Evolutionary conservation across 2,329 filamentous ascomycete species (phyloP), one percentile per base, ranked within the genome.

Genomic region (Karstenula rhodostoma): DNA sequence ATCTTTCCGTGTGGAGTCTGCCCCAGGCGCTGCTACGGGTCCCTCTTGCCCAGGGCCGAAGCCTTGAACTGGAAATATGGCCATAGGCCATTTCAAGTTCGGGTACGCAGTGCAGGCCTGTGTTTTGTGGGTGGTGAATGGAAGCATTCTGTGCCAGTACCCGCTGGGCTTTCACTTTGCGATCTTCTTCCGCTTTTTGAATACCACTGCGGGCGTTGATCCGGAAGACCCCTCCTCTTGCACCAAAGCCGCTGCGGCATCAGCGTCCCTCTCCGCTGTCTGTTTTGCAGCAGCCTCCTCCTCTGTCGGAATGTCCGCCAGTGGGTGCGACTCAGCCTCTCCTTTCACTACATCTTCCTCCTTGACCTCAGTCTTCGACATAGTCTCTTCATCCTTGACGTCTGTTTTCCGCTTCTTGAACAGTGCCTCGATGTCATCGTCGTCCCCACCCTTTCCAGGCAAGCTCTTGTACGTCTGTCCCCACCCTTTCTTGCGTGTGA

Each of bases 171-270:
- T 43, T 75, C 70, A 75, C 59, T 82, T 53, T 84, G 86, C 80
- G 88, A 66, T 90, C 15, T 87, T 82, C 72, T 93, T 94, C 56
- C 91, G 83, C 80, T 93, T 94, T 79, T 94, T 94, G 78, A 94
- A 95, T 3, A 93, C 81, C 2, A 93, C 84, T 2, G 85, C 82
- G 7, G 74, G 73, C 48, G 65, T 66, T 3, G 60, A 61, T 17
- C 23, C 33, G 10, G 23, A 27, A 19, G 66, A 66, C 32, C 71
- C 67, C n/a, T 68, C 73, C 23, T 67, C 61, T 50, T 71, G 72
- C 9, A 67, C 46, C 7, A 51, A 27, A 17, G 54, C 49, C 17
- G 59, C 57, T 49, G 58, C 67, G 66, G 49, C 64, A 59, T 27
- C 58, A 50, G 22, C 69, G 42, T 51, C 66, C 22, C 59, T 50